Evolutionary conservation across 495 filamentous ascomycete genomes (phyloP).

Genomic region (Podospora comata): DNA sequence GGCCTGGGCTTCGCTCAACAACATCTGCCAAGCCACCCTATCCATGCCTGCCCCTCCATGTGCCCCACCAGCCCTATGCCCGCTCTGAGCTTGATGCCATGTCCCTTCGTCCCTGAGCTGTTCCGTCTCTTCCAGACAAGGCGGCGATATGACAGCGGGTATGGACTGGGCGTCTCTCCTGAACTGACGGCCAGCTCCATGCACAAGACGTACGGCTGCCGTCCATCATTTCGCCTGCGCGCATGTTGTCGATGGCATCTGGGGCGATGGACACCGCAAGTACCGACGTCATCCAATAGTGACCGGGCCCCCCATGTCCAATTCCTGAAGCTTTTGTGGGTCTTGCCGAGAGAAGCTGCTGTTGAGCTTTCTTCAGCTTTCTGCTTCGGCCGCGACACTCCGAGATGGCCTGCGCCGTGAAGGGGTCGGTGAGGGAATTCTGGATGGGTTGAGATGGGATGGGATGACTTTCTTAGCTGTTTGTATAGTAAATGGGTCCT

Average conservation of each 20-base stretch:
- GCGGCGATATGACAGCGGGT: not conserved
- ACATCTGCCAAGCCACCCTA: not conserved
- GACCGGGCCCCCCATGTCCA: not conserved
- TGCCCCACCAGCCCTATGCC: constrained; percentile 1
- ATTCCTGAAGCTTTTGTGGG: not conserved
- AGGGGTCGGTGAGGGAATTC: not conserved
- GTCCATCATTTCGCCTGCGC: not conserved
- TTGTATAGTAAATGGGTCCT: not conserved
- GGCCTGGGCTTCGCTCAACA: not conserved
- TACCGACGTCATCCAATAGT: not conserved
- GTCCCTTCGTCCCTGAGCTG: not conserved
- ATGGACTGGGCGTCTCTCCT: not conserved
- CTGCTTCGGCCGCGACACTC: not conserved
- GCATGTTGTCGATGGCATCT: not conserved
- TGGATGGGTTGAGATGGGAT: not conserved
- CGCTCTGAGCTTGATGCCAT: not conserved
- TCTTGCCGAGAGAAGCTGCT: not conserved
- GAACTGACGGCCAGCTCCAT: not conserved
- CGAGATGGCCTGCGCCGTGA: not conserved
- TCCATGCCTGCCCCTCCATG: constrained; percentile 1
- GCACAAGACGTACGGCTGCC: not conserved
- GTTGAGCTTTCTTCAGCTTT: not conserved
- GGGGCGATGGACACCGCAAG: not conserved
- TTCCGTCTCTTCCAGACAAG: not conserved
- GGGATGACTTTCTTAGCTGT: not conserved